Evolutionary conservation across 345 rosid species (phyloP), one percentile per base, ranked within the genome.

Genomic region (Barbarea vulgaris): DNA sequence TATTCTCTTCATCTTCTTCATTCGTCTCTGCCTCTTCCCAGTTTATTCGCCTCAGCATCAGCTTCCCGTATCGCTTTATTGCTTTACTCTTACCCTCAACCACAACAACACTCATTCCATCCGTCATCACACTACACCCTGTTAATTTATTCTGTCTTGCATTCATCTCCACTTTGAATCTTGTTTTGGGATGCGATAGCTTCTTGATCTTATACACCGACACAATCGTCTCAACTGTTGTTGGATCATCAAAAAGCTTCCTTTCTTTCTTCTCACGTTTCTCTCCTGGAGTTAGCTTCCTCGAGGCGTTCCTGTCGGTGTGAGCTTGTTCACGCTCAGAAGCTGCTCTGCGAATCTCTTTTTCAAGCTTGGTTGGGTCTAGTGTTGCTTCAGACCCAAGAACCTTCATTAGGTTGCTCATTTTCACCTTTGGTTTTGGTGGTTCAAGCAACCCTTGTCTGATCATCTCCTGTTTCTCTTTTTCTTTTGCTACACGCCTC

Each of bases 281-380:
- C 83, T 94, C 98, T 6, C 87, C 87, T 7, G 95, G 96, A 54
- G 98, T 91, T 53, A 94, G 93, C 84, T 91, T 94, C 53, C 97
- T 82, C n/a, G 97, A 92, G 31, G 83, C 77, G 66, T 91, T 91
- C 81, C 97, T 81, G 50, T 94, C 98, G 3, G 84, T 89, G 22
- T 94, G 97, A 83, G 97, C 96, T 64, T 91, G 98, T 72, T 94
- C 98, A 61, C 96, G 96, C 85, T 90, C 95, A 8, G 93, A 95
- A 46, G 95, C 97, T 30, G 91, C 96, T 67, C 79, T 87, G 7
- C 90, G 89, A 62, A 94, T 84, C 83, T 94, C 95, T 84, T 77
- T 91, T 75, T 91, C 98, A 46, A 94, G 96, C 80, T 82, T 85
- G 30, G 97, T 91, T 12, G 97, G 96, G 73, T 94, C 95, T 77